Evolutionary conservation across 1,139 yeast species (phyloP), one percentile per base, ranked within the genome.

Genomic region (Scheffersomyces quercinus): DNA sequence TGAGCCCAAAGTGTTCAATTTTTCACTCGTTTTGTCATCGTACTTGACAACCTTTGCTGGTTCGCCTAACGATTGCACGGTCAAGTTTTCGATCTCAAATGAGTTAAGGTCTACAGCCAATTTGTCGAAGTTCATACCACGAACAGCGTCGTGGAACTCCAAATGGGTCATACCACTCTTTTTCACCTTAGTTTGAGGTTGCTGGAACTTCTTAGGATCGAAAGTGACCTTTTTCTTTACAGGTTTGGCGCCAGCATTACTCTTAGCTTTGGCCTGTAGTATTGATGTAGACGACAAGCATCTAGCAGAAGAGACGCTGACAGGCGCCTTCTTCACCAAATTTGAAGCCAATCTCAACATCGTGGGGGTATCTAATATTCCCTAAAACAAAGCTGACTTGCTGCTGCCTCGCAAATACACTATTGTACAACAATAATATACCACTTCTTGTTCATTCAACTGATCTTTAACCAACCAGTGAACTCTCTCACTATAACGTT

Each of bases 161-260:
- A 68, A 62, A 50, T 71, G 78, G 47, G 78, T 72, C 72, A 72
- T 72, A 42, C 77, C 76, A 11, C 71, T 65, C 49, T 70, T 71
- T 51, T 67, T 71, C 35, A 58, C 63, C 52, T 64, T 69, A 29
- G 45, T 43, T 31, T 24, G 40, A 28, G 35, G 35, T 7, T 31
- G 35, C 4, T 31, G 35, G n/a, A 31, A 31, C 35, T 31, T 31
- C 35, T 32, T 30, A 7, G 47, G 50, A 31, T 48, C 45, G 37
- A 48, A 47, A 29, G 47, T 44, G 15, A 48, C 50, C 47, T 47
- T 48, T 33, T 41, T 42, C 42, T 48, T 31, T 4, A 31, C 35
- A 2, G 35, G 35, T 31, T 31, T 31, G 35, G 35, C 15, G n/a
- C 24, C 35, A 9, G 20, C 35, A 2, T 15, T 15, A 7, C 20